Evolutionary conservation across 495 filamentous ascomycete genomes (phyloP).

Genomic region (Penicillium paxilli): DNA sequence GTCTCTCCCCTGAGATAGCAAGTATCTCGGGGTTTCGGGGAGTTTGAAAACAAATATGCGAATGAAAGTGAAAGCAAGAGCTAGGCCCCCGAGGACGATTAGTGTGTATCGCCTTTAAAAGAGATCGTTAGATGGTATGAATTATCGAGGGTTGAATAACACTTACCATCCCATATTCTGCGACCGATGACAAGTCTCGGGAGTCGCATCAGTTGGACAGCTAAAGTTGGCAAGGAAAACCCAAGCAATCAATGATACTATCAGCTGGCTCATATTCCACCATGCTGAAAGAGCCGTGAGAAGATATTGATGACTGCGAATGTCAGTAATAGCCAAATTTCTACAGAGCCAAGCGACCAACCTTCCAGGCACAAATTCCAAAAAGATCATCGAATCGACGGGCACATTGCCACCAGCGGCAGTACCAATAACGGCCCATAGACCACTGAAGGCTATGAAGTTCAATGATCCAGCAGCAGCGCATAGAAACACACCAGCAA

Average conservation of each 20-base stretch:
- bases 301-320: slow-evolving; percentile 29
- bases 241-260: slow-evolving; percentile 34
- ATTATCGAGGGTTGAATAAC: not conserved
- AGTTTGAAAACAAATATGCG: slow-evolving; percentile 34
- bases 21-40: slow-evolving; percentile 32
- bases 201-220: slow-evolving; percentile 28
- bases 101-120: slow-evolving; percentile 30
- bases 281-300: slow-evolving; percentile 32
- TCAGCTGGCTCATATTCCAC: slow-evolving; percentile 36
- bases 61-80: slow-evolving; percentile 30
- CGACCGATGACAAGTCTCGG: slow-evolving; percentile 22
- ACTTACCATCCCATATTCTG: slow-evolving; percentile 39
- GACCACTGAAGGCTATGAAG: slow-evolving; percentile 32
- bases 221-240: slow-evolving; percentile 35
- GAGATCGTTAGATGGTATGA: not conserved
- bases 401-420: slow-evolving; percentile 37
- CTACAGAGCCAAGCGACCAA: not conserved
- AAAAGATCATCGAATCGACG: slow-evolving; percentile 34
- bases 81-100: slow-evolving; percentile 28
- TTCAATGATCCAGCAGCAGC: slow-evolving; percentile 29
- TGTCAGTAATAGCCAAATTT: not conserved
- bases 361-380: slow-evolving; percentile 32
- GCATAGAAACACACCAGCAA: slow-evolving; percentile 26
- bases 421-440: slow-evolving; percentile 35
- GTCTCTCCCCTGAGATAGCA: slow-evolving; percentile 33